Conservation (phyloP, 2,329 filamentous ascomycete genomes). For the Ampelomyces quisqualis region DNA sequence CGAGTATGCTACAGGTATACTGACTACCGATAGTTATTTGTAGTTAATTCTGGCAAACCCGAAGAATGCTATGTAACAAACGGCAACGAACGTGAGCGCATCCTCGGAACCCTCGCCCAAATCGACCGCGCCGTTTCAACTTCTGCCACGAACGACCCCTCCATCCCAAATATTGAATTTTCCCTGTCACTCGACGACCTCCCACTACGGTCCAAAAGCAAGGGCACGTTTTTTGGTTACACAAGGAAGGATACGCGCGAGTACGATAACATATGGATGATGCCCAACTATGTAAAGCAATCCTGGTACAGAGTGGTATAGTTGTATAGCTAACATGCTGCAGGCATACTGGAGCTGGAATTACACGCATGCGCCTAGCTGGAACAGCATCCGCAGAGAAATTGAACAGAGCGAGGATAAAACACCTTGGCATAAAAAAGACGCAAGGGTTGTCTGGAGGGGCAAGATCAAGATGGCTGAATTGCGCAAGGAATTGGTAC, state of each 20-base stretch:
- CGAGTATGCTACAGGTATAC: background rate
- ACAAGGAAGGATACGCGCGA: constrained; percentile 30
- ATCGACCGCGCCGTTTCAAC: constrained; percentile 36
- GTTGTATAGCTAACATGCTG: background rate
- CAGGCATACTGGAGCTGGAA: constrained; percentile 40
- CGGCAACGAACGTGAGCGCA: constrained; percentile 39
- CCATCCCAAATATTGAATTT: constrained; percentile 37
- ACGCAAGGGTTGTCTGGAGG: constrained; percentile 35
- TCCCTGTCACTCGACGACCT: constrained; percentile 37
- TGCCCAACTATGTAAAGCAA: constrained; percentile 31
- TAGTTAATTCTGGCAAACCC: constrained; percentile 33
- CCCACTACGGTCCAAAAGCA: constrained; percentile 29
- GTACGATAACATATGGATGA: constrained; percentile 39
- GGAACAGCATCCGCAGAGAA: constrained; percentile 36
- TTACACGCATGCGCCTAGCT: constrained; percentile 38
- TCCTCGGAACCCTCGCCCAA: constrained; percentile 37
- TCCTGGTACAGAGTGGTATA: background rate
- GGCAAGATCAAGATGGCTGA: constrained; percentile 39
- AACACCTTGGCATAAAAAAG: constrained; percentile 33
- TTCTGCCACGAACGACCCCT: constrained; percentile 27
- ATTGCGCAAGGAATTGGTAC: constrained; percentile 32
- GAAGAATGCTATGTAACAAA: constrained; percentile 38
- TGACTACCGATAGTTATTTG: constrained; percentile 29
- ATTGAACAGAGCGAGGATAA: constrained; percentile 26
- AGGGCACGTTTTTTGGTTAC: constrained; percentile 34